Percentiles rank a stretch among this genome's conserved stretches.
Evolutionary conservation across 2,329 filamentous ascomycete species (phyloP).

Genomic region (Dendrostoma leiphaemia): DNA sequence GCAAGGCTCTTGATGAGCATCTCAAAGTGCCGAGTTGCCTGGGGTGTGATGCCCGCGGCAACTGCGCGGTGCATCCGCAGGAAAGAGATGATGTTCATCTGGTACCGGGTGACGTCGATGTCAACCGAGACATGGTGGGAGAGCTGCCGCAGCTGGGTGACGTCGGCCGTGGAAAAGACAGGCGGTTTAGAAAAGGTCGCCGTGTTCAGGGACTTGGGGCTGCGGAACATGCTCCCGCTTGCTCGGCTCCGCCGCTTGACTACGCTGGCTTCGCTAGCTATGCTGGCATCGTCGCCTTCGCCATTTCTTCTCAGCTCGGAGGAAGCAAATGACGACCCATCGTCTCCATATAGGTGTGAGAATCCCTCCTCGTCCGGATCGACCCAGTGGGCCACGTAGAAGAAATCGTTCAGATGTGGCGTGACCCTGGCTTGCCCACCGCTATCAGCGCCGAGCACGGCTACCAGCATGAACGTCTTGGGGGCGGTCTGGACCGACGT

Average conservation of each 20-base stretch:
- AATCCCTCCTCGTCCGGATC: conserved; percentile 67
- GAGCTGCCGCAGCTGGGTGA: conserved; percentile 59
- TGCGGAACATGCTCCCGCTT: not conserved
- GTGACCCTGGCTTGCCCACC: conserved; percentile 50
- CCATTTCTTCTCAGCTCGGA: conserved; percentile 24
- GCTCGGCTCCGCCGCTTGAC: conserved; percentile 32
- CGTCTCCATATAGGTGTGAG: conserved; percentile 67
- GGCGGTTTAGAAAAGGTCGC: conserved; percentile 12
- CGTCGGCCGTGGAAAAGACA: conserved; percentile 39
- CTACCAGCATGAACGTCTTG: conserved; percentile 76
- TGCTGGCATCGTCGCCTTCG: conserved; percentile 20
- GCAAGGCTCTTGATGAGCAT: conserved; percentile 71
- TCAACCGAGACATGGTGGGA: conserved; percentile 61
- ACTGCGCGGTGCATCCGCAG: conserved; percentile 86
- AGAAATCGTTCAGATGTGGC: conserved; percentile 71
- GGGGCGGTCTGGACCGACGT: conserved; percentile 73
- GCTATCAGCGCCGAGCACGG: conserved; percentile 56
- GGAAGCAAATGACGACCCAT: conserved; percentile 23
- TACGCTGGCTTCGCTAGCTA: conserved; percentile 40
- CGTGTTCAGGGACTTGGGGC: not conserved
- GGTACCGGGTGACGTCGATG: conserved; percentile 78
- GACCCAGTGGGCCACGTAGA: conserved; percentile 88
- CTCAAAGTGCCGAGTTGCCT: conserved; percentile 75
- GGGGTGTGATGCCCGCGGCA: conserved; percentile 71
- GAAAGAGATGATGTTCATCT: conserved; percentile 85